Evolutionary conservation across 1,139 yeast genomes (phyloP).

Genomic region (Saccharomyces uvarum): DNA sequence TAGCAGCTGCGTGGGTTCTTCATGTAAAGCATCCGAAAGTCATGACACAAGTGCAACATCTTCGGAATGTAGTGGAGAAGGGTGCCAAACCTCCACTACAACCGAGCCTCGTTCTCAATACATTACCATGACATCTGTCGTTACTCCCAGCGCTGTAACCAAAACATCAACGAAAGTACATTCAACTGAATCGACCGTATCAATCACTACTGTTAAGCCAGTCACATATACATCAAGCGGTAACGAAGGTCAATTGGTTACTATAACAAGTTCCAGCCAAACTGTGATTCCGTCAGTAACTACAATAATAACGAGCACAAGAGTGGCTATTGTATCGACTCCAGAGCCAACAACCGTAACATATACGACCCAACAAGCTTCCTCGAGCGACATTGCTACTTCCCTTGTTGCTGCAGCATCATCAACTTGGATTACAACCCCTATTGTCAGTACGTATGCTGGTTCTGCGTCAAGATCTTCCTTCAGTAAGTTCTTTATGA

Average conservation of each 20-base stretch:
- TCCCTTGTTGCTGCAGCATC: not conserved
- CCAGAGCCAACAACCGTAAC: slow-evolving; percentile 5
- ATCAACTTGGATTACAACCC: slow-evolving; percentile 3
- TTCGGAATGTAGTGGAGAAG: not conserved
- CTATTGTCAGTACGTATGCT: slow-evolving; percentile 5
- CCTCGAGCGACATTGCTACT: not conserved
- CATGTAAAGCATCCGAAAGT: not conserved
- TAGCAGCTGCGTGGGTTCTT: not conserved
- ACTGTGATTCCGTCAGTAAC: slow-evolving; percentile 7
- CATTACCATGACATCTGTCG: slow-evolving; percentile 1
- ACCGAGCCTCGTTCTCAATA: not conserved
- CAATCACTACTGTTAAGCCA: slow-evolving; percentile 11
- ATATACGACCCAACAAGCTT: not conserved
- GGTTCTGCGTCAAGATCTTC: slow-evolving; percentile 4
- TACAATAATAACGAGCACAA: slow-evolving; percentile 7
- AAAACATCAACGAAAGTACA: slow-evolving; percentile 2
- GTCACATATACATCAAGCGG: slow-evolving; percentile 9
- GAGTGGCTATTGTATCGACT: slow-evolving; percentile 7
- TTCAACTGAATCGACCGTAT: slow-evolving; percentile 9
- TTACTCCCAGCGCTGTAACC: slow-evolving; percentile 1
- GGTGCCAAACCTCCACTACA: not conserved
- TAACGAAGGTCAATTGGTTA: slow-evolving; percentile 6
- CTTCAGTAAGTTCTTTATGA: not conserved
- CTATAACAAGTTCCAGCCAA: slow-evolving; percentile 10
- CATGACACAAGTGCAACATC: not conserved